phyloP scores from a whole-genome alignment of 768 basidiomycete genomes.

The Mycena vitilis region DNA sequence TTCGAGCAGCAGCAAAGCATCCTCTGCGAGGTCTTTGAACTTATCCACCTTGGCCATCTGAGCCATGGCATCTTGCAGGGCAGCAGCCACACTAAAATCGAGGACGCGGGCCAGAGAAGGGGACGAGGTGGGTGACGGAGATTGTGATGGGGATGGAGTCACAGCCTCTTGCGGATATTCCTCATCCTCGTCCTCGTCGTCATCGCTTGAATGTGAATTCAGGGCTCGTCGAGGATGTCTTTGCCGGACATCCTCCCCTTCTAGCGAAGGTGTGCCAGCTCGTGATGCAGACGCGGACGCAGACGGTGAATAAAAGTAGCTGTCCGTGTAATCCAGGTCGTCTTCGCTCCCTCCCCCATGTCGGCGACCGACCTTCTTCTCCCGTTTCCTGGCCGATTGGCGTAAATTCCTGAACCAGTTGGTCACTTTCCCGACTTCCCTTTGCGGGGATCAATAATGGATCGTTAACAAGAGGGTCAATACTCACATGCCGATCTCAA shows the following conservation, averaged over 20 bases:
- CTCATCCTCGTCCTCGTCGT: slow-evolving; percentile 31
- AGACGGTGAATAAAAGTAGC: slow-evolving; percentile 30
- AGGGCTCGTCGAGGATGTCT: slow-evolving; percentile 12
- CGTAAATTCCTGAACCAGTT: slow-evolving; percentile 91
- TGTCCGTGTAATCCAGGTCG: slow-evolving; percentile 48
- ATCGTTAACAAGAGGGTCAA: background rate
- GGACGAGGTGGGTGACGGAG: slow-evolving; percentile 25
- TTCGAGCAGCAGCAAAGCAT: slow-evolving; percentile 32
- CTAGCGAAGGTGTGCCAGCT: slow-evolving; percentile 25
- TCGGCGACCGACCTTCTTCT: slow-evolving; percentile 54
- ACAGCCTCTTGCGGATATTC: slow-evolving; percentile 34
- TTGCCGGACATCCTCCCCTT: slow-evolving; percentile 18
- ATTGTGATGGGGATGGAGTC: slow-evolving; percentile 31
- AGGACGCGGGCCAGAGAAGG: slow-evolving; percentile 28
- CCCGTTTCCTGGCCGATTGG: slow-evolving; percentile 81
- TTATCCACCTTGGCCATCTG: slow-evolving; percentile 15
- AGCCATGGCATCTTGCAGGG: slow-evolving; percentile 29
- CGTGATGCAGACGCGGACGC: slow-evolving; percentile 29
- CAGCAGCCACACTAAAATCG: slow-evolving; percentile 21
- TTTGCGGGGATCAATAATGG: slow-evolving; percentile 14
- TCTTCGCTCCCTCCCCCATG: slow-evolving; percentile 61
- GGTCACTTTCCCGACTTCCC: slow-evolving; percentile 85
- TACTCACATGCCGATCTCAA: slow-evolving; percentile 74
- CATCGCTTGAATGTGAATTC: slow-evolving; percentile 29
- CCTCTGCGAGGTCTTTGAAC: slow-evolving; percentile 18